Base-by-base conservation (phyloP, 2,329 filamentous ascomycete genomes). In the Neoscytalidium dimidiatum region DNA sequence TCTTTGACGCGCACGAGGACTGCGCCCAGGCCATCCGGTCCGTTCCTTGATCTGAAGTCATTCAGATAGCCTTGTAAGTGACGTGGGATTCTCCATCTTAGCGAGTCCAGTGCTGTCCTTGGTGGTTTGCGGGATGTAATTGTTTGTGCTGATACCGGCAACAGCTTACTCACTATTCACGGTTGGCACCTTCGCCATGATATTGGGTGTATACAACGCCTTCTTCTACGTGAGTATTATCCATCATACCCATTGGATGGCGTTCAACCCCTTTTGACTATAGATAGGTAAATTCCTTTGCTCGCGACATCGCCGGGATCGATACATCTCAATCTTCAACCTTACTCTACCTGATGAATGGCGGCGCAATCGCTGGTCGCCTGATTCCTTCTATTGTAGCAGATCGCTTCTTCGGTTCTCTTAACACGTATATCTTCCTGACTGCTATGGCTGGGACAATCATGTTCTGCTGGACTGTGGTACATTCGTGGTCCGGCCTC, bases 281-380 rank as follows among this genome's bases (percentile, higher is more conserved):
- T 72, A 79, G 4, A 31, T 26, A 51, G 48, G 48, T 81, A 23
- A 85, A 87, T 13, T 80, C 85, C 0, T 91, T 88, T 70, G 88
- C 86, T 3, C 79, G 28, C 7, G 73, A 81, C 23, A 71, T 80
- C 23, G 73, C 86, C 6, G 72, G 76, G 48, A 79, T 87, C 65
- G 78, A 80, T n/a, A 81, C 84, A 29, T 75, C 77, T 6, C 79
- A 84, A 5, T 83, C 84, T 2, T 81, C 87, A 66, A 81, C 81
- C 31, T 75, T 89, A 1, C 79, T 89, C 1, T 77, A 90, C 49
- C 80, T 88, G n/a, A 80, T 83, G 14, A 88, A 88, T 67, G 84
- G 80, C 8, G 76, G 86, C 17, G 85, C 86, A 1, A 79, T 88
- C 3, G 71, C 84, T 0, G 80, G 82, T n/a, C 85, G 87, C 0